A percentile compares a stretch with the other conserved stretches of the same genome.
phyloP scores from a whole-genome alignment of 805 yeast species.

The Kluyveromyces starmeri region DNA sequence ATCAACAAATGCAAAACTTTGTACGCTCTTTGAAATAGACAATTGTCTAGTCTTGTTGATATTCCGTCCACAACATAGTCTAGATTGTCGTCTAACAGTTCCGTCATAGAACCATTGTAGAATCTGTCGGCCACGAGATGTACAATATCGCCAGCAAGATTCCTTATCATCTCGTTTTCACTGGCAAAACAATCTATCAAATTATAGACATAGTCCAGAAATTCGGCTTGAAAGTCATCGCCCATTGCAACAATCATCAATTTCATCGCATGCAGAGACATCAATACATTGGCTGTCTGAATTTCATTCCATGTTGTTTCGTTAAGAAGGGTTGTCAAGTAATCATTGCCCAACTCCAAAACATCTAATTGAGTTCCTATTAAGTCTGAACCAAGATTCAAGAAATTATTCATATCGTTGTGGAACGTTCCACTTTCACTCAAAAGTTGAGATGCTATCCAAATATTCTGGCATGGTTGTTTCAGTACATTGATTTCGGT shows the following conservation, averaged over 20 bases:
- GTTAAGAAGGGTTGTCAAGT: neutral
- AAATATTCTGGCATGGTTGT: constrained; percentile 15
- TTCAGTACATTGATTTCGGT: constrained; percentile 4
- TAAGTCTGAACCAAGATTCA: constrained; percentile 8
- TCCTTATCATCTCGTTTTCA: constrained; percentile 34
- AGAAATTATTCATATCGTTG: constrained; percentile 8
- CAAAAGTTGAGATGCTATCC: constrained; percentile 32
- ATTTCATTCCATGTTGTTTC: constrained; percentile 1
- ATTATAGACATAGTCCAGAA: constrained; percentile 66
- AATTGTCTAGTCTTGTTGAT: constrained; percentile 59
- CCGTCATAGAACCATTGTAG: constrained; percentile 48
- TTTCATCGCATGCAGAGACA: constrained; percentile 15
- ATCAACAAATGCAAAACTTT: constrained; percentile 62
- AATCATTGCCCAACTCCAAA: constrained; percentile 1
- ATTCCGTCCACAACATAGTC: constrained; percentile 77
- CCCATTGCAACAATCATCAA: constrained; percentile 16
- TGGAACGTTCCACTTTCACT: constrained; percentile 21
- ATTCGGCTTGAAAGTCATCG: constrained; percentile 39
- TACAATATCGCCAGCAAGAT: constrained; percentile 46
- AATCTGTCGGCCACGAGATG: constrained; percentile 41
- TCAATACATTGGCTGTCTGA: constrained; percentile 7
- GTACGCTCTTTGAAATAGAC: constrained; percentile 66
- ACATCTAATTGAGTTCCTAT: constrained; percentile 3
- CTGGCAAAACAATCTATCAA: constrained; percentile 66
- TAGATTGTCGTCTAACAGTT: constrained; percentile 53